Conservation (phyloP, 352 stramenopile species). For the Phytophthora sansomeana region DNA sequence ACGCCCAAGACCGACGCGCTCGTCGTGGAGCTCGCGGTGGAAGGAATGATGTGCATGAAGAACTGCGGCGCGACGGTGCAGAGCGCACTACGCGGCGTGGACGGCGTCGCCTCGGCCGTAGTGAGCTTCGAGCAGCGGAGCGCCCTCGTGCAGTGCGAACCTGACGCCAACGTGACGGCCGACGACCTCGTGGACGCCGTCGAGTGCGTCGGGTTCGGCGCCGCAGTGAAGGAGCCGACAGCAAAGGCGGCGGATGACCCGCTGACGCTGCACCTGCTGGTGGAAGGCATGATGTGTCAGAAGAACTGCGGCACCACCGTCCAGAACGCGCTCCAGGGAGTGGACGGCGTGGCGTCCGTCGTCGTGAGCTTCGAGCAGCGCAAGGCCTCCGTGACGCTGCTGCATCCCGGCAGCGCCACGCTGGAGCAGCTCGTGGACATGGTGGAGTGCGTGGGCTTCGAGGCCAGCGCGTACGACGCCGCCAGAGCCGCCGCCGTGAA, state of each 20-base stretch:
- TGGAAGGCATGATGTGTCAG: slow-evolving; percentile 96
- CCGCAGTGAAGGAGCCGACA: slow-evolving; percentile 57
- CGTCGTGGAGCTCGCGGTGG: slow-evolving; percentile 79
- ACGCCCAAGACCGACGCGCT: slow-evolving; percentile 9
- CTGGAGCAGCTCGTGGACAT: too few species aligned
- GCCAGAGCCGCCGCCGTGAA: too few species aligned
- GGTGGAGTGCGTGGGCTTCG: too few species aligned
- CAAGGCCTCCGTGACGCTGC: too few species aligned
- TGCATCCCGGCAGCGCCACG: too few species aligned
- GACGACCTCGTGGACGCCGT: slow-evolving; percentile 80
- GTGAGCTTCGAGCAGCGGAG: slow-evolving; percentile 75
- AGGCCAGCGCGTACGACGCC: too few species aligned
- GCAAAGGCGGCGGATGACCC: too few species aligned
- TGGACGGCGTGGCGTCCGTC: too few species aligned
- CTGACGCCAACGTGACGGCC: too few species aligned
- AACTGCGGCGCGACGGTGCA: slow-evolving; percentile 94
- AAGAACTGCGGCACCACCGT: slow-evolving; percentile 96
- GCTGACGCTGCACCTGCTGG: slow-evolving; percentile 61
- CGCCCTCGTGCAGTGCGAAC: slow-evolving; percentile 60
- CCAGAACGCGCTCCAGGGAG: too few species aligned
- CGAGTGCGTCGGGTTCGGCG: slow-evolving; percentile 82
- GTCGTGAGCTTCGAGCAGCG: too few species aligned
- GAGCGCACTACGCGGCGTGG: slow-evolving; percentile 68
- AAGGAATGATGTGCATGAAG: slow-evolving; percentile 96
- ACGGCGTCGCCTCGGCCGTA: slow-evolving; percentile 71